Evolutionary conservation across 2,329 filamentous ascomycete genomes (phyloP).

Genomic region (Parafenestella ontariensis): DNA sequence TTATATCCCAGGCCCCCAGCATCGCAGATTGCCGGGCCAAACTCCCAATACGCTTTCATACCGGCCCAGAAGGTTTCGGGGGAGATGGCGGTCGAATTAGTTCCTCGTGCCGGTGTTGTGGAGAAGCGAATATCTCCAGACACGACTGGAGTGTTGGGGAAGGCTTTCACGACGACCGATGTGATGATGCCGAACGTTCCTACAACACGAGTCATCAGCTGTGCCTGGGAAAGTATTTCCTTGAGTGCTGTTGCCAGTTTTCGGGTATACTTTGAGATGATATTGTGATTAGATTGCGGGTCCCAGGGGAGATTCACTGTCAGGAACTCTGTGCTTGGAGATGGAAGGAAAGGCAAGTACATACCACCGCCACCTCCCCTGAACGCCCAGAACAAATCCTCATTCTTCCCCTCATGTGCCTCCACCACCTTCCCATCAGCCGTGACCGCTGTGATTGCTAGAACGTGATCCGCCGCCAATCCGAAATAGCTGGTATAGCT

Average conservation of each 20-base stretch:
- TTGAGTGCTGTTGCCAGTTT: too few relatives aligned
- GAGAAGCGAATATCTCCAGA: slow-evolving; percentile 28
- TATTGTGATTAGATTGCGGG: too few relatives aligned
- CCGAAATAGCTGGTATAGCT: slow-evolving; percentile 55
- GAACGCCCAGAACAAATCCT: slow-evolving; percentile 36
- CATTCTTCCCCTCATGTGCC: slow-evolving; percentile 18
- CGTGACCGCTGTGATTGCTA: slow-evolving; percentile 26
- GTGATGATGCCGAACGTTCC: slow-evolving; percentile 38
- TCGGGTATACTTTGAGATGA: too few relatives aligned
- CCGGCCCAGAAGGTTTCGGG: slow-evolving; percentile 36
- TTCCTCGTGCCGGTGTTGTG: slow-evolving; percentile 16
- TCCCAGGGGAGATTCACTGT: too few relatives aligned
- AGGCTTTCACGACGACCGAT: slow-evolving; percentile 47
- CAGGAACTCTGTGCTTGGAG: too few relatives aligned
- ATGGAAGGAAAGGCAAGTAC: neutral
- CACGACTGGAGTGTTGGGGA: slow-evolving; percentile 16
- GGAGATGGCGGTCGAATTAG: slow-evolving; percentile 15
- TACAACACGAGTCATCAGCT: slow-evolving; percentile 2
- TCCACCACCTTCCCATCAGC: slow-evolving; percentile 30
- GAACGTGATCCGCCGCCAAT: slow-evolving; percentile 30
- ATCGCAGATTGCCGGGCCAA: slow-evolving; percentile 22
- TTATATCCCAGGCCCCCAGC: slow-evolving; percentile 35
- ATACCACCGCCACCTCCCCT: slow-evolving; percentile 38
- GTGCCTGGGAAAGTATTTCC: too few relatives aligned
- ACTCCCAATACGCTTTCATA: slow-evolving; percentile 28